A percentile compares a stretch with the other conserved stretches of the same genome.
Conservation (phyloP, 2,329 filamentous ascomycete genomes). For the Dactylellina leptospora region DNA sequence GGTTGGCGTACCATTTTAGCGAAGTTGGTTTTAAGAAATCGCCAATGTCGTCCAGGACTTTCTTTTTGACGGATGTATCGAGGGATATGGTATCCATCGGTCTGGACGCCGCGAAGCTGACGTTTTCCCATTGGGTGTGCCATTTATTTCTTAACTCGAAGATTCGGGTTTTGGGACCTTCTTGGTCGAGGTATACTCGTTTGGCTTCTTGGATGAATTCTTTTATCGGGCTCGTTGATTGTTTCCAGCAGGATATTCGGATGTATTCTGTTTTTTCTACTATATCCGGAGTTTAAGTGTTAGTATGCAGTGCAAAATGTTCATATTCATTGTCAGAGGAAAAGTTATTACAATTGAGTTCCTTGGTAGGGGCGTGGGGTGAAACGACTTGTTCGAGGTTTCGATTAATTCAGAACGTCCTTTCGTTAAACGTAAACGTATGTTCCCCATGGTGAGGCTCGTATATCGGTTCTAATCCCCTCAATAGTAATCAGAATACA, state of each 20-base stretch:
- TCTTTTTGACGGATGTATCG: constrained; percentile 54
- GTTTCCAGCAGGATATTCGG: constrained; percentile 56
- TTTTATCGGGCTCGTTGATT: constrained; percentile 56
- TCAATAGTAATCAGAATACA: background rate
- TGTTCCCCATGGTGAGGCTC: constrained; percentile 8
- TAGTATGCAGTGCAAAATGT: too few species aligned
- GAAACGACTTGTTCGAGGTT: background rate
- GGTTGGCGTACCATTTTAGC: constrained; percentile 58
- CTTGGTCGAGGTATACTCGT: constrained; percentile 57
- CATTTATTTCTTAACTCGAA: constrained; percentile 56
- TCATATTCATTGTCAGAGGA: constrained; percentile 15
- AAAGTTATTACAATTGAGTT: constrained; percentile 36
- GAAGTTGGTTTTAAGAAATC: constrained; percentile 60
- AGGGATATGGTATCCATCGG: constrained; percentile 69
- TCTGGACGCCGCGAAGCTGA: constrained; percentile 68
- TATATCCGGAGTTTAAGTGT: too few species aligned
- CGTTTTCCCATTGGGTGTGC: constrained; percentile 66
- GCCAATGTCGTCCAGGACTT: constrained; percentile 58
- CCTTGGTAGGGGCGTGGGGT: constrained; percentile 31
- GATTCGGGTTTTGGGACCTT: constrained; percentile 58
- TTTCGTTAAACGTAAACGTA: constrained; percentile 41
- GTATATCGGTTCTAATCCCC: background rate
- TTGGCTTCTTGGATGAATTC: constrained; percentile 58
- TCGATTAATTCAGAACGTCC: background rate
- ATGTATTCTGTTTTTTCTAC: constrained; percentile 56